A percentile compares a stretch with the other conserved stretches of the same genome.
Conservation (phyloP, 768 basidiomycete genomes). For the Russula abietina region DNA sequence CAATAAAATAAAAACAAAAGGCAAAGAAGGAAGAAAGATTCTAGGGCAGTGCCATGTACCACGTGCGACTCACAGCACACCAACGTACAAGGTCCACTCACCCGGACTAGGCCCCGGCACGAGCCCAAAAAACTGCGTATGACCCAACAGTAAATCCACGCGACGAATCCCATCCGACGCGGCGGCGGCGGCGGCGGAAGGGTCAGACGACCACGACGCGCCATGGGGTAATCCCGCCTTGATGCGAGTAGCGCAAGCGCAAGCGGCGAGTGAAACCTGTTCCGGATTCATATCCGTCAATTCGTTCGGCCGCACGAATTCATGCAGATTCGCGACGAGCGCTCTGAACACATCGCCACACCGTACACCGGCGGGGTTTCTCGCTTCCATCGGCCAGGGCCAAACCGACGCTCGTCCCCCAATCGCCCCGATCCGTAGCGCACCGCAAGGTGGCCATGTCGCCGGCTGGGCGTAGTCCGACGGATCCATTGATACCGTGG, state of each 20-base stretch:
- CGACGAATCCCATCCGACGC: slow-evolving; percentile 14
- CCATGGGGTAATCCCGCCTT: slow-evolving; percentile 1
- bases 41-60: too few relatives aligned
- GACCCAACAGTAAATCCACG: slow-evolving; percentile 16
- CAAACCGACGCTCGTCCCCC: slow-evolving; percentile 40
- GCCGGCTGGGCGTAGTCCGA: slow-evolving; percentile 48
- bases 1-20: not conserved
- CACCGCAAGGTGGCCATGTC: slow-evolving; percentile 54
- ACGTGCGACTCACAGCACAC: slow-evolving; percentile 2
- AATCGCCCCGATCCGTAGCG: slow-evolving; percentile 51
- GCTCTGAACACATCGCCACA: slow-evolving; percentile 47
- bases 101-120: slow-evolving; percentile 13
- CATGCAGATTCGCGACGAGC: slow-evolving; percentile 40
- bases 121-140: slow-evolving; percentile 17
- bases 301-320: slow-evolving; percentile 30
- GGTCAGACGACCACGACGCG: not conserved
- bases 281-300: slow-evolving; percentile 25
- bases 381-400: slow-evolving; percentile 52
- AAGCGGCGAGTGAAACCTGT: not conserved
- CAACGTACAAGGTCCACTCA: slow-evolving; percentile 24
- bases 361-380: slow-evolving; percentile 42
- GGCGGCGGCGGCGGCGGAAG: not conserved
- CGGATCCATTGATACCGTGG: slow-evolving; percentile 26
- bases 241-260: slow-evolving; percentile 24
- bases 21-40: not conserved